A percentile compares a stretch with the other conserved stretches of the same genome.
These are phyloP conservation scores for Colletotrichum magnum DNA, from an alignment of 2,329 filamentous ascomycete genomes.

Conservation along the genomic window DNA sequence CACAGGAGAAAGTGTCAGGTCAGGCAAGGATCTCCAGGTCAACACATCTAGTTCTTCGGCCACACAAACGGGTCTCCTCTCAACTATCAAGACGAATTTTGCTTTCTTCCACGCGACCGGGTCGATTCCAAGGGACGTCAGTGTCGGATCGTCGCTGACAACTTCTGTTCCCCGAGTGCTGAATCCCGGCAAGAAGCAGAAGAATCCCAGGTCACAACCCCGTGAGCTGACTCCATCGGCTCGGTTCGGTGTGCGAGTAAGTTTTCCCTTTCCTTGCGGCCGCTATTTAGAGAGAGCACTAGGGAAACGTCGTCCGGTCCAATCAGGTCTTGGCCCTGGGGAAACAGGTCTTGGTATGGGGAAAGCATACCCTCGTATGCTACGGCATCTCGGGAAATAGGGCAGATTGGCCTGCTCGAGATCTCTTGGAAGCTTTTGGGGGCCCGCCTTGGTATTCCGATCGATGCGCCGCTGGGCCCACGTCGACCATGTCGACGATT, in stretches of 20 bases:
- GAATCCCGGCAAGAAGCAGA: neutral
- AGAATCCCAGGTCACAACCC: too few species aligned
- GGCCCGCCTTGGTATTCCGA: constrained; percentile 34
- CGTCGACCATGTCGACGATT: neutral
- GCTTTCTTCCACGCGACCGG: neutral
- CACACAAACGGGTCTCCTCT: neutral
- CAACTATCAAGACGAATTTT: too few species aligned
- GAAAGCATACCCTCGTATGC: constrained; percentile 10
- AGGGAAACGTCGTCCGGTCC: constrained; percentile 19
- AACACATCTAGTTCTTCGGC: neutral
- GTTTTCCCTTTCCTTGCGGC: neutral
- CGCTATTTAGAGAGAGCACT: neutral
- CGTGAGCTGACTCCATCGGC: constrained; percentile 10
- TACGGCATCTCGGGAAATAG: neutral
- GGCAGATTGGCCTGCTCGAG: neutral
- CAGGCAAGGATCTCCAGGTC: neutral
- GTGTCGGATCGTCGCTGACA: constrained; percentile 17
- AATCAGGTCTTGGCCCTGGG: neutral
- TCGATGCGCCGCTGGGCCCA: constrained; percentile 13
- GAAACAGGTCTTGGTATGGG: constrained; percentile 14
- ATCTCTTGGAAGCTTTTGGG: constrained; percentile 40
- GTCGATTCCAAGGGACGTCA: constrained; percentile 2
- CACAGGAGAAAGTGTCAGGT: neutral
- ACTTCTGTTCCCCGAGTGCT: neutral
- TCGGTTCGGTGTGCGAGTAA: constrained; percentile 6